Percentiles rank a stretch among this genome's conserved stretches.
phyloP scores from a whole-genome alignment of 1,284 basidiomycete species.

The Trichosporon asahii region DNA sequence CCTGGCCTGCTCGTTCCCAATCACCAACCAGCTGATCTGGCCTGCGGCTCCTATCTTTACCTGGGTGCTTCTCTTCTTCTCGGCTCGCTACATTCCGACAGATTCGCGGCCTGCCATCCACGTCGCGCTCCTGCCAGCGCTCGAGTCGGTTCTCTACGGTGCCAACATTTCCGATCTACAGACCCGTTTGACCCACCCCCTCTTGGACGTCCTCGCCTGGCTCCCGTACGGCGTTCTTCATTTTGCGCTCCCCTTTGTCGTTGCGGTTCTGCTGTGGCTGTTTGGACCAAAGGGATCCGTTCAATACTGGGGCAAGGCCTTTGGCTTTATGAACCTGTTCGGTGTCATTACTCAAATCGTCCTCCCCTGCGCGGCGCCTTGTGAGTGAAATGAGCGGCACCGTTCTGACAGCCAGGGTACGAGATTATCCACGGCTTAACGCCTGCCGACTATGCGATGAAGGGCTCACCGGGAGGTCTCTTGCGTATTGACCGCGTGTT shows the following conservation, averaged over 20 bases:
- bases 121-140: constrained; percentile 86
- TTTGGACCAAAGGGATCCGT: constrained; percentile 75
- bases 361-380: constrained; percentile 88
- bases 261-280: constrained; percentile 72
- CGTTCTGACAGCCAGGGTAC: constrained; percentile 67
- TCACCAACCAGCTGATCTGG: constrained; percentile 88
- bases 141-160: constrained; percentile 91
- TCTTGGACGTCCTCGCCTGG: constrained; percentile 92
- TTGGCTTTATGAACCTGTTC: constrained; percentile 89
- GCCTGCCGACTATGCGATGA: constrained; percentile 87
- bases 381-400: constrained; percentile 47
- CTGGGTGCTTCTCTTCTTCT: constrained; percentile 82
- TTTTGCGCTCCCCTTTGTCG: constrained; percentile 77
- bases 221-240: constrained; percentile 91
- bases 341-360: constrained; percentile 87
- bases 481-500: constrained; percentile 89
- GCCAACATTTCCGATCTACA: constrained; percentile 96
- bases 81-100: constrained; percentile 77
- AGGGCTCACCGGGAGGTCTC: constrained; percentile 87
- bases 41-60: constrained; percentile 82
- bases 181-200: constrained; percentile 85
- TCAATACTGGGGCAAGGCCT: constrained; percentile 80
- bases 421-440: constrained; percentile 95
- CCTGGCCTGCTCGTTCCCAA: constrained; percentile 69
- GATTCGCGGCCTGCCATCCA: constrained; percentile 74